These are phyloP conservation scores for Ceratobasidium sp. DNA, from an alignment of 1,284 basidiomycete genomes.

Conservation along the genomic window DNA sequence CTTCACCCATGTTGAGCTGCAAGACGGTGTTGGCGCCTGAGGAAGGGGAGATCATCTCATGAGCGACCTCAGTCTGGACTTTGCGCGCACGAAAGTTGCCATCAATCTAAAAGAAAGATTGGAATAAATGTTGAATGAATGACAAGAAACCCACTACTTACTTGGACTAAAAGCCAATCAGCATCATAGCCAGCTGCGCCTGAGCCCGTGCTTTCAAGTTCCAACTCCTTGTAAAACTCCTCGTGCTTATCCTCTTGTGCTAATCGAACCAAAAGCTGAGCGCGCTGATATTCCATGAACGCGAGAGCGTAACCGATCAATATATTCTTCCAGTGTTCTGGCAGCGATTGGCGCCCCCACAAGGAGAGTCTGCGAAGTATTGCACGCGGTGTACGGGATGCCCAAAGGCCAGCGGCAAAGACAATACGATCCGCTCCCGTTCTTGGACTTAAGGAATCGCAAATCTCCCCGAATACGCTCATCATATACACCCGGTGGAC, in stretches of 20 bases:
- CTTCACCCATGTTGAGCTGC: constrained; percentile 73
- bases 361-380: constrained; percentile 8
- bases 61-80: constrained; percentile 61
- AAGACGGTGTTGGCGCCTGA: constrained; percentile 58
- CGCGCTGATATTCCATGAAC: constrained; percentile 2
- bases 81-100: constrained; percentile 61
- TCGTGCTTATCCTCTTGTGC: background rate
- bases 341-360: background rate
- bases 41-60: constrained; percentile 64
- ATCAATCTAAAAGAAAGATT: constrained; percentile 60
- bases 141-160: background rate
- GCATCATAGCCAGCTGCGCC: background rate
- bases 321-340: background rate
- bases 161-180: constrained; percentile 34
- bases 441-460: background rate
- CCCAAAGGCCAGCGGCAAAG: constrained; percentile 28
- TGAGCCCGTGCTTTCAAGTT: background rate
- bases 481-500: background rate
- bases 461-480: background rate
- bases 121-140: too few relatives aligned
- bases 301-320: constrained; percentile 10
- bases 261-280: background rate
- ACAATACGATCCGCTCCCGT: background rate
- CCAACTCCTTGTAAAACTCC: constrained; percentile 18
- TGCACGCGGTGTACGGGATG: background rate